Percentiles rank a stretch among this genome's conserved stretches.
These are phyloP conservation scores for Emergomyces pasteurianus DNA, from an alignment of 2,329 filamentous ascomycete species.

Conservation along the genomic window DNA sequence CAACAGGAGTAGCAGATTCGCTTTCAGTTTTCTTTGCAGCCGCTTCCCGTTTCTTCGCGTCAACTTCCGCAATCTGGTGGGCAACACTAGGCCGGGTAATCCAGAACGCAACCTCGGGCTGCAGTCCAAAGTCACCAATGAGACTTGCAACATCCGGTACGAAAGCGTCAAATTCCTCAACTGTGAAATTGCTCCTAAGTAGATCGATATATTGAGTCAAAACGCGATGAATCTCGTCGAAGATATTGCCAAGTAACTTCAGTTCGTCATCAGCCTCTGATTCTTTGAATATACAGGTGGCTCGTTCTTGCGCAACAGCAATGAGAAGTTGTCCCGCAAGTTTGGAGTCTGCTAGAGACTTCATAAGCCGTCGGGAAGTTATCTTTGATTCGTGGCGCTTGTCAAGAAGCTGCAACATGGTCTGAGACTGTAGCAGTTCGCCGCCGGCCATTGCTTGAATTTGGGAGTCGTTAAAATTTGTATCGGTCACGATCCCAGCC, in stretches of 20 bases:
- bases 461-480: constrained; percentile 80
- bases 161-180: constrained; percentile 63
- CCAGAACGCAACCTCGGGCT: constrained; percentile 71
- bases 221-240: constrained; percentile 81
- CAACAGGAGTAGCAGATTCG: constrained; percentile 6
- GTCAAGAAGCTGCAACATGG: constrained; percentile 68
- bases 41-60: constrained; percentile 20
- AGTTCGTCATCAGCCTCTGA: constrained; percentile 59
- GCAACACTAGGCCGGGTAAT: constrained; percentile 65
- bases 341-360: constrained; percentile 62
- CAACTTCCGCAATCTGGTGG: constrained; percentile 43
- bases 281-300: constrained; percentile 69
- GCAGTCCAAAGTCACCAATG: constrained; percentile 66
- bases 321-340: constrained; percentile 77
- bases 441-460: constrained; percentile 82
- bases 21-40: constrained; percentile 18
- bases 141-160: constrained; percentile 65
- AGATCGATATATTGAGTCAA: constrained; percentile 83
- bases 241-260: constrained; percentile 75
- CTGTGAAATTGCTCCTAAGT: constrained; percentile 64
- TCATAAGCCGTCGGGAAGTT: constrained; percentile 69
- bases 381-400: constrained; percentile 63
- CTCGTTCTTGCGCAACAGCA: constrained; percentile 78
- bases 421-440: constrained; percentile 64
- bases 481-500: constrained; percentile 80